Evolutionary conservation across 164 flowering plant genomes (phyloP).

Genomic region (Litsea cubeba): DNA sequence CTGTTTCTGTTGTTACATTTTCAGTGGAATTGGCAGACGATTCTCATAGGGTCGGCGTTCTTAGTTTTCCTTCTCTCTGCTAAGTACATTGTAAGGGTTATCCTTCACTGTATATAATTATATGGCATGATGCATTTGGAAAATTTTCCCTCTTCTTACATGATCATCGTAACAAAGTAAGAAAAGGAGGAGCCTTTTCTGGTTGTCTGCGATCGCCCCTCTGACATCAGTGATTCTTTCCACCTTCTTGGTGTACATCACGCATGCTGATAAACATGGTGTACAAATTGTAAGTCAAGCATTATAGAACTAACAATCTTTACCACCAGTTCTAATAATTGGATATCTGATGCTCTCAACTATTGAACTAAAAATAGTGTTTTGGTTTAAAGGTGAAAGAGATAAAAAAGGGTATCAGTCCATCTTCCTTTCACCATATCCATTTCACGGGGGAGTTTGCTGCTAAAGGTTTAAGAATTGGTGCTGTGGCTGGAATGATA

Average conservation of each 20-base stretch:
- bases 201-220: conserved; percentile 94
- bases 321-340: no score
- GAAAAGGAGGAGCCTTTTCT: conserved; percentile 73
- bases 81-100: conserved; percentile 60
- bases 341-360: no score
- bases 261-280: conserved; percentile 77
- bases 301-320: no score
- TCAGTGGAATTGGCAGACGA: conserved; percentile 99
- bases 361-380: no score
- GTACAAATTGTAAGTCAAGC: no score
- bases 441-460: no score
- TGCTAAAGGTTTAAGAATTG: no score
- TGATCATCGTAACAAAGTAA: conserved; percentile 55
- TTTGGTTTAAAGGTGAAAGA: no score
- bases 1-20: conserved; percentile 10
- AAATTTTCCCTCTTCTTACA: conserved; percentile 1
- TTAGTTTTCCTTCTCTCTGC: conserved; percentile 63
- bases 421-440: no score
- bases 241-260: conserved; percentile 76
- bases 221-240: conserved; percentile 72
- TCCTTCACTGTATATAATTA: not conserved
- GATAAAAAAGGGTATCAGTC: no score
- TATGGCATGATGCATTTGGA: not conserved
- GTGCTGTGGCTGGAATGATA: no score
- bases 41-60: conserved; percentile 64